A percentile compares a stretch with the other conserved stretches of the same genome.
These are phyloP conservation scores for Rhodotorula sp. DNA, from an alignment of 1,284 basidiomycete species.

Conservation along the genomic window DNA sequence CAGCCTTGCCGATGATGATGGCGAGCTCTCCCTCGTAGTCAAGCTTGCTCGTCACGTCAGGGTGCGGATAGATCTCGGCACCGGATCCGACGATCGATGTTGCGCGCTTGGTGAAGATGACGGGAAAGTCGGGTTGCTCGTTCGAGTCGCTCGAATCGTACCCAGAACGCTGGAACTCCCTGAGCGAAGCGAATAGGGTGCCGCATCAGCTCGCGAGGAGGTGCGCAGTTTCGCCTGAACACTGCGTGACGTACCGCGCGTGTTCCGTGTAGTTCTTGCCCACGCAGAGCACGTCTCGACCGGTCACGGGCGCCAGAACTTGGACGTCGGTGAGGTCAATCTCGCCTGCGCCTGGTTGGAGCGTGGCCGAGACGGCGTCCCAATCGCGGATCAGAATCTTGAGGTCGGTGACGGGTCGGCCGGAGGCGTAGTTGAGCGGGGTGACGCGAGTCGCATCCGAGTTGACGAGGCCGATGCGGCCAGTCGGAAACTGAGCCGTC, in stretches of 20 bases:
- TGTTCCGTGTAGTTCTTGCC: constrained; percentile 47
- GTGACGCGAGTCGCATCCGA: constrained; percentile 22
- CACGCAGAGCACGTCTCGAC: constrained; percentile 45
- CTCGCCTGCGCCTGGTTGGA: constrained; percentile 33
- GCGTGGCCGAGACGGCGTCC: constrained; percentile 26
- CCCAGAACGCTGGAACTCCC: constrained; percentile 45
- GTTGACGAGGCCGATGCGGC: constrained; percentile 37
- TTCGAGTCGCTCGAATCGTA: constrained; percentile 46
- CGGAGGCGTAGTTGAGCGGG: constrained; percentile 38
- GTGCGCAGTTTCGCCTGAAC: too few species aligned
- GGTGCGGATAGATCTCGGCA: constrained; percentile 47
- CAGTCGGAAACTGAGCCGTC: constrained; percentile 1
- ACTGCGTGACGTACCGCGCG: constrained; percentile 12
- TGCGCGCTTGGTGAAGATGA: constrained; percentile 49
- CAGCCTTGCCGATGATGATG: constrained; percentile 47
- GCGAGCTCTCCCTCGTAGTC: constrained; percentile 50
- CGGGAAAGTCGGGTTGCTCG: constrained; percentile 44
- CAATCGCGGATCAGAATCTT: constrained; percentile 43
- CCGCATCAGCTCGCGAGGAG: not conserved
- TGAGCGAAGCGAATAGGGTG: not conserved
- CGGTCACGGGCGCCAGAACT: constrained; percentile 43
- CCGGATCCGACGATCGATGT: constrained; percentile 46
- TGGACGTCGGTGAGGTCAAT: constrained; percentile 33
- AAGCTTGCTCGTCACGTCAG: constrained; percentile 44
- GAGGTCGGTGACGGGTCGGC: constrained; percentile 35